A percentile compares a stretch with the other conserved stretches of the same genome.
These are phyloP conservation scores for Tuber brumale DNA, from an alignment of 495 filamentous ascomycete genomes.

Conservation along the genomic window DNA sequence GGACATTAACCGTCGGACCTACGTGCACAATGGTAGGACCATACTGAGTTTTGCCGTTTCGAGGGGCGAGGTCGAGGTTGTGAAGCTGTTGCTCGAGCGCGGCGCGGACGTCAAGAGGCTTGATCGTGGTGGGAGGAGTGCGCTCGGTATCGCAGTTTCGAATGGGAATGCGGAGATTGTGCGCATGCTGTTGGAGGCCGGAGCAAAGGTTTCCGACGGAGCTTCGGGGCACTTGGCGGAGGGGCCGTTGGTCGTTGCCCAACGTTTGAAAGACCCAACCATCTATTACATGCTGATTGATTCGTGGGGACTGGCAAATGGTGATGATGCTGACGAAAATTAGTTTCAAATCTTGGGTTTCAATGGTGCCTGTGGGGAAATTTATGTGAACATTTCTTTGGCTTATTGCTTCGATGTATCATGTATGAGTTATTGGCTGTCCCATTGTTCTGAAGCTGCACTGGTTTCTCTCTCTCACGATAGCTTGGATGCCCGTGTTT, in stretches of 20 bases:
- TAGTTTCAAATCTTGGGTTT: neutral
- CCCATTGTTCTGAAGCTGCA: neutral
- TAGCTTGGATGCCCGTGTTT: neutral
- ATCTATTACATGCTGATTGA: neutral
- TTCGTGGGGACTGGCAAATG: neutral
- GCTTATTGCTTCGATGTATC: neutral
- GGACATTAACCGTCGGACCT: neutral
- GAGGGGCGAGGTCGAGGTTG: neutral
- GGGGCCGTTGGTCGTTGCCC: neutral
- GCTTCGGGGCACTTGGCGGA: neutral
- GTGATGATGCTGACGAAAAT: neutral
- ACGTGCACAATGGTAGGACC: neutral
- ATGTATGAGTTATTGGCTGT: neutral
- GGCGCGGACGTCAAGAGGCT: neutral
- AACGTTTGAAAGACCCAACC: neutral
- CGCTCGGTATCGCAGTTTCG: neutral
- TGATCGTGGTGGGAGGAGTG: neutral
- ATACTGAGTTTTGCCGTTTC: neutral
- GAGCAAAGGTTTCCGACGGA: neutral
- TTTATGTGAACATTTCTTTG: neutral
- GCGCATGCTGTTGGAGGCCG: neutral
- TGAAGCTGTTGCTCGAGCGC: neutral
- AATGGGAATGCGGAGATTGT: neutral
- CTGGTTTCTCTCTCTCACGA: neutral
- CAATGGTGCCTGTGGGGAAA: neutral